Evolutionary conservation across 495 filamentous ascomycete species (phyloP), one percentile per base, ranked within the genome.

Genomic region (Hyaloscypha bicolor): DNA sequence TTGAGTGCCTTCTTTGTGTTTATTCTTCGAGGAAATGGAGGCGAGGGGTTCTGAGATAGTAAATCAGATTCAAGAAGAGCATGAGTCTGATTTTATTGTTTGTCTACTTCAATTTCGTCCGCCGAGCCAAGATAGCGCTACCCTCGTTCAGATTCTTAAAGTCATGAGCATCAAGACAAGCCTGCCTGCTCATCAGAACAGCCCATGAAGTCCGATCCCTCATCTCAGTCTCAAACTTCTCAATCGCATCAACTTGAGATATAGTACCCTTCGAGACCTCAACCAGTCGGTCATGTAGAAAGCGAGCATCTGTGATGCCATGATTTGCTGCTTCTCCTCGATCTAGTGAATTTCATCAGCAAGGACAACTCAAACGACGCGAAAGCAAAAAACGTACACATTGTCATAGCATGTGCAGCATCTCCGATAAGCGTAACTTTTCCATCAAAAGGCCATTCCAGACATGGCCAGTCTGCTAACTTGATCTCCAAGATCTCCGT

Each of bases 91-190:
- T 25, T 25, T 25, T 25, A 25, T 25, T 25, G 25, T 25, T 25
- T 25, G 25, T 25, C 25, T 37, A 37, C 6, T 37, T 37, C 35
- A 37, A 37, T 37, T 12, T 37, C 35, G 35, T 37, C 35, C 35
- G 6, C 12, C 35, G 35, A 37, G 35, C 35, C 35, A 37, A 37
- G 3, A 37, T 37, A 53, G 79, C 77, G 64, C 77, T 79, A 16
- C 60, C 29, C 1, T 67, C 57, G 58, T 51, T 72, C 58, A 81
- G 72, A 4, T 64, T 77, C 59, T 75, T 68, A 71, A 83, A 88
- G 37, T 84, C 78, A 74, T 90, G 88, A 0, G 88, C 87, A 73
- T 90, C 88, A 1, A 89, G 56, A 70, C 87, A 89, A 1, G 87
- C 88, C 69, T 83, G 82, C 4, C 88, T 77, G 37, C 84, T 86